Evolutionary conservation across 2,329 filamentous ascomycete genomes (phyloP).

Genomic region (Magnaporthiopsis incrustans): DNA sequence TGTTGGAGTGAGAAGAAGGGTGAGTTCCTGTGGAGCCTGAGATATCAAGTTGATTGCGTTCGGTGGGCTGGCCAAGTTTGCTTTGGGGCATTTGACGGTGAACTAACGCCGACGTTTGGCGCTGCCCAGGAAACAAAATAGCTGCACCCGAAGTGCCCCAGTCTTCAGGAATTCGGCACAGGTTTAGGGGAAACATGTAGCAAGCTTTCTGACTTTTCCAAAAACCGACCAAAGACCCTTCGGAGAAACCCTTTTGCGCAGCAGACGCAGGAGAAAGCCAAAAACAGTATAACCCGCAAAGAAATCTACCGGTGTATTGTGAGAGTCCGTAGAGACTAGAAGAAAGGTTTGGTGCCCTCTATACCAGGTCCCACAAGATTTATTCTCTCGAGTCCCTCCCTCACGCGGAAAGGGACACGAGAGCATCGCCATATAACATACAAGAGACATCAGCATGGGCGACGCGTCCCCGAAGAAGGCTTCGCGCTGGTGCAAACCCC

Average conservation of each 20-base stretch:
- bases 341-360: constrained; percentile 32
- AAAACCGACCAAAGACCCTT: neutral
- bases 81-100: no score
- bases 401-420: constrained; percentile 7
- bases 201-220: neutral
- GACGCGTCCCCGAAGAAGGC: neutral
- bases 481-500: neutral
- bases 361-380: constrained; percentile 23
- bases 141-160: no score
- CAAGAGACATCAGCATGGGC: constrained; percentile 16
- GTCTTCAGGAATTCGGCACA: no score
- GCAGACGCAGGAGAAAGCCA: neutral
- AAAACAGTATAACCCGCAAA: constrained; percentile 9
- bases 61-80: no score
- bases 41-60: no score
- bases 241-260: neutral
- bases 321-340: constrained; percentile 5
- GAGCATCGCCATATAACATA: constrained; percentile 22
- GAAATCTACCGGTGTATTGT: constrained; percentile 15
- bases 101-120: no score
- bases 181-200: no score
- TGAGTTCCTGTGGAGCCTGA: no score
- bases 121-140: no score
- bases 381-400: constrained; percentile 15
- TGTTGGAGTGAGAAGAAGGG: no score